phyloP scores from a whole-genome alignment of 2,329 filamentous ascomycete species.

The Alternaria angustiovoidea region DNA sequence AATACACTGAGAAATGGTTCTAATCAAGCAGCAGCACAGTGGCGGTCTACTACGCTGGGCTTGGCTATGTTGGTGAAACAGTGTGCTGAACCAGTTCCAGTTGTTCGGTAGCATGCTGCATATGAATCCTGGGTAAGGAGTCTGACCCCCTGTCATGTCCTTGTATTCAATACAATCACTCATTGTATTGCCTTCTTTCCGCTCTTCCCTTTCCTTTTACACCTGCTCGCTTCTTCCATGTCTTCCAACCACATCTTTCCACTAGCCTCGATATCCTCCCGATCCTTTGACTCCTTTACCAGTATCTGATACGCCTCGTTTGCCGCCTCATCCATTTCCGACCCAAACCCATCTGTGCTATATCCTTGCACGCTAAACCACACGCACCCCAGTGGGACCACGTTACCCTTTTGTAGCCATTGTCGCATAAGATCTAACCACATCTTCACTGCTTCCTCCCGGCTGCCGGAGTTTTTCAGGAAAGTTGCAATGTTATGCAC shows the following conservation, averaged over 20 bases:
- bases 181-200: neutral
- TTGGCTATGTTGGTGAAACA: neutral
- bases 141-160: neutral
- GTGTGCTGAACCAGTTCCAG: neutral
- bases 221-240: constrained; percentile 19
- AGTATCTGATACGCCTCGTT: constrained; percentile 7
- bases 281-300: constrained; percentile 9
- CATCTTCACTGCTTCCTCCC: constrained; percentile 4
- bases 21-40: neutral
- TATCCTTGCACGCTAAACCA: neutral
- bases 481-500: neutral
- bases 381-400: constrained; percentile 22
- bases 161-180: neutral
- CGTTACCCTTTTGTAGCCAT: constrained; percentile 5
- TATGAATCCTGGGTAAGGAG: neutral
- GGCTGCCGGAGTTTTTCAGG: neutral
- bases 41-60: too few relatives aligned
- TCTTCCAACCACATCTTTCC: constrained; percentile 21
- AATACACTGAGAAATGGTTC: neutral
- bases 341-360: constrained; percentile 2
- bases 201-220: constrained; percentile 7
- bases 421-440: constrained; percentile 21
- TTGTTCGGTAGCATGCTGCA: neutral
- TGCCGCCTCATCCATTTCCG: neutral
- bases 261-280: constrained; percentile 8